Conservation (phyloP, 192 early-diverging fungal genomes). For the Coemansia sp. region DNA sequence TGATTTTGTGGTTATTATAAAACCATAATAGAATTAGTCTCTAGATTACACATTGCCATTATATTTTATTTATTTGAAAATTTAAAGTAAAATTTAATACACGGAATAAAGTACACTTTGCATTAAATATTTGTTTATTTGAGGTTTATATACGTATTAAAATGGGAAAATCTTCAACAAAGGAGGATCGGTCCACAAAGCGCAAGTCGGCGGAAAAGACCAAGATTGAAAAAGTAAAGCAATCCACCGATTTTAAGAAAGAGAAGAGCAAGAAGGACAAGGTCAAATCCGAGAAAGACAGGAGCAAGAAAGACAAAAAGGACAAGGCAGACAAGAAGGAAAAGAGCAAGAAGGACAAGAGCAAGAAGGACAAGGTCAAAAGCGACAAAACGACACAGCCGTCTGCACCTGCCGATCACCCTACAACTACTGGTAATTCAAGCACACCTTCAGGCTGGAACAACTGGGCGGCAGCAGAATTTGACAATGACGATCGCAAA, state of each 20-base stretch:
- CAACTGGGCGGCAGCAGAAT: conserved; percentile 47
- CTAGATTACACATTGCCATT: neutral
- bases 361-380: conserved; percentile 13
- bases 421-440: neutral
- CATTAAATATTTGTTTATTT: neutral
- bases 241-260: conserved; percentile 10
- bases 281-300: conserved; percentile 7
- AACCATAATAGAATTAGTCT: conserved; percentile 3
- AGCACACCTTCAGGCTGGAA: conserved; percentile 27
- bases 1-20: neutral
- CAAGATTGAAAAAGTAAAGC: neutral
- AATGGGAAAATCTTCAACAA: conserved; percentile 4
- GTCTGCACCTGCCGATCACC: neutral
- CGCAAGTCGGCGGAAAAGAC: neutral
- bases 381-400: neutral
- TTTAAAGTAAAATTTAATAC: neutral
- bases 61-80: neutral
- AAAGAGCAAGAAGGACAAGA: conserved; percentile 16
- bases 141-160: neutral
- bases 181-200: conserved; percentile 6
- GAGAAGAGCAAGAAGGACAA: conserved; percentile 6
- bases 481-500: conserved; percentile 44
- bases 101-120: neutral
- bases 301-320: conserved; percentile 6
- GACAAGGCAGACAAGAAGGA: conserved; percentile 16